phyloP scores from a whole-genome alignment of 1,284 basidiomycete species.

The Dichomitus squalens region DNA sequence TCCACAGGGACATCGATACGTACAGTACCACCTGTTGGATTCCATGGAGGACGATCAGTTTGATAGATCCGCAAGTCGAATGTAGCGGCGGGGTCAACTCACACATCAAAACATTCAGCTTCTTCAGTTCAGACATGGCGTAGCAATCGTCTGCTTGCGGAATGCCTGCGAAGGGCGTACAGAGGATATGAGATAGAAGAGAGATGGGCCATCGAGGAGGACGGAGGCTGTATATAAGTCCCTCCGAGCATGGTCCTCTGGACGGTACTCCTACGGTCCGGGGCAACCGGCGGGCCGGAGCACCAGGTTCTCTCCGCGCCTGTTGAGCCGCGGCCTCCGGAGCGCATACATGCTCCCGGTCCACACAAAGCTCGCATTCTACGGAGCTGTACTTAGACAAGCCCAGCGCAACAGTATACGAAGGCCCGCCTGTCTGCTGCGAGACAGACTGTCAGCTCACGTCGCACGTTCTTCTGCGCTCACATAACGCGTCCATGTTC shows the following conservation, averaged over 20 bases:
- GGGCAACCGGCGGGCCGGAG: neutral
- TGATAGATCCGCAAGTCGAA: neutral
- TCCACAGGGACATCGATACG: neutral
- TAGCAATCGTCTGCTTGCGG: neutral
- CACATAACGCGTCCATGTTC: too few relatives aligned
- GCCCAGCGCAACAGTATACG: too few relatives aligned
- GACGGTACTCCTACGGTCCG: conserved; percentile 11
- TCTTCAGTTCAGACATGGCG: conserved; percentile 28
- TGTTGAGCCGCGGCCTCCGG: too few relatives aligned
- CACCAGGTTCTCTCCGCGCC: too few relatives aligned
- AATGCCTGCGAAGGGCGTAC: neutral
- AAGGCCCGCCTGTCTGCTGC: too few relatives aligned
- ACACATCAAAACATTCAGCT: conserved; percentile 32
- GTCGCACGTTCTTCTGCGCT: too few relatives aligned
- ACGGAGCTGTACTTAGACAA: too few relatives aligned
- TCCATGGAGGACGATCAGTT: conserved; percentile 11
- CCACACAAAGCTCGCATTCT: too few relatives aligned
- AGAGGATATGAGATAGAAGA: neutral
- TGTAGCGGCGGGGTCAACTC: neutral
- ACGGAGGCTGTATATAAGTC: conserved; percentile 16
- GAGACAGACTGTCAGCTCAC: too few relatives aligned
- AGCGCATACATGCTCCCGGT: too few relatives aligned
- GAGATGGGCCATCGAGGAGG: conserved; percentile 9
- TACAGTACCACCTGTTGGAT: conserved; percentile 27
- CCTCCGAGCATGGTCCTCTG: conserved; percentile 4